Base-by-base conservation (phyloP, 2,329 filamentous ascomycete species). In the Chrysoporthe puriensis region DNA sequence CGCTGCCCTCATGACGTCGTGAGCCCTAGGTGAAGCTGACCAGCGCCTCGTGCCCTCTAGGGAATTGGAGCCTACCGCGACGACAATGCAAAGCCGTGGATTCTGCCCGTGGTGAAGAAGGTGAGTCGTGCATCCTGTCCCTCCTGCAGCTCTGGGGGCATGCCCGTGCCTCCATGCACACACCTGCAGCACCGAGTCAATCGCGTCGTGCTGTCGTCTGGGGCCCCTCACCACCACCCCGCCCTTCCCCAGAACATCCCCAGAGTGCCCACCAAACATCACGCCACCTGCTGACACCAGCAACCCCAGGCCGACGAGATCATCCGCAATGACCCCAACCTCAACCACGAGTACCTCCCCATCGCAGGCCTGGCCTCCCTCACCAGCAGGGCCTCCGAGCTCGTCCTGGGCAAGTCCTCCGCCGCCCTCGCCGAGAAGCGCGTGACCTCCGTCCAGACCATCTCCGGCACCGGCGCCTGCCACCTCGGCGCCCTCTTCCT, bases 321-420 rank as follows among this genome's bases (percentile, higher is more conserved):
- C 75, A 88, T 98, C 73, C 91, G 90, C 79, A 91, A 91, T 77
- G 94, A 97, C 81, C 94, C 95, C 77, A 87, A 92, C 69, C 86
- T 97, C 74, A 97, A 99, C 84, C 95, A 99, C 85, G 96, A 99
- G 86, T 99, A 99, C 82, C 93, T 96, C 69, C 95, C 96, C 69
- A 99, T 99, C 78, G 91, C 94, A 71, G 96, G 96, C 76, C 86
- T 98, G 69, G 82, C 90, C 66, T 86, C 90, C 71, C 96, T 97
- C 83, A 97, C 93, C 69, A 86, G 88, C 73, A 96, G 96, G 77
- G 94, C 96, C 34, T 93, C 95, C 78, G 94, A 96, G 83, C 86
- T 98, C 74, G 91, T 97, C 69, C 86, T 98, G 43, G 94, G 96
- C 72, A 79, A 81, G 72, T 88, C 91, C 73, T 96, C 93, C 63